phyloP scores from a whole-genome alignment of 2,329 filamentous ascomycete species.

The Knufia fluminis region DNA sequence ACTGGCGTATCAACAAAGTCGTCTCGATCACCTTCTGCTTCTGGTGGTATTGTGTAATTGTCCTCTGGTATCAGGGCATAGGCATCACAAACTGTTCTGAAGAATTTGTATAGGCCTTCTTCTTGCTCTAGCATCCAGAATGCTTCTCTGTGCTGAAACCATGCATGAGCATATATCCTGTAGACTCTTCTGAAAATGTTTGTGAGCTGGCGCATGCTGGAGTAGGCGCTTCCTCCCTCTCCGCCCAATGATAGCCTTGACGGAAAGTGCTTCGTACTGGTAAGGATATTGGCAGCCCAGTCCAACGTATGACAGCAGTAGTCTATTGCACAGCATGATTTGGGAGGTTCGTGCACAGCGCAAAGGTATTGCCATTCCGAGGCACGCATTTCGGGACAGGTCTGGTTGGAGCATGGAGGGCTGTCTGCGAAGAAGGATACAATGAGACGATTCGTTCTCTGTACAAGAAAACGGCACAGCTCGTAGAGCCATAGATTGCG shows the following conservation, averaged over 20 bases:
- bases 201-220: conserved; percentile 59
- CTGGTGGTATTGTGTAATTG: conserved; percentile 89
- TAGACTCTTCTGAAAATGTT: conserved; percentile 94
- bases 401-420: conserved; percentile 77
- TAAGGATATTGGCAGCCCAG: conserved; percentile 91
- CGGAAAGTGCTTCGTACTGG: conserved; percentile 89
- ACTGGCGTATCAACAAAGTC: conserved; percentile 17
- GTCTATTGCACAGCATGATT: conserved; percentile 95
- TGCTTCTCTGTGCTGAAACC: conserved; percentile 92
- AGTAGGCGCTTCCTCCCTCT: conserved; percentile 32
- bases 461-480: conserved; percentile 88
- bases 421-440: conserved; percentile 86
- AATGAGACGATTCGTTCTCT: conserved; percentile 87
- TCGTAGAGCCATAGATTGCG: conserved; percentile 94
- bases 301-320: conserved; percentile 98
- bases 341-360: conserved; percentile 92
- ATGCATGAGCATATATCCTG: conserved; percentile 94
- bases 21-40: conserved; percentile 73
- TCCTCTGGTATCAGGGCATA: conserved; percentile 84
- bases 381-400: conserved; percentile 96
- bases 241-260: conserved; percentile 60
- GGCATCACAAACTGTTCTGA: conserved; percentile 91
- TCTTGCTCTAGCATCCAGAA: conserved; percentile 90
- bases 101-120: conserved; percentile 89
- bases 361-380: conserved; percentile 99